phyloP scores from a whole-genome alignment of 1,284 basidiomycete species.

The Leccinum olivaceoglutinosum region DNA sequence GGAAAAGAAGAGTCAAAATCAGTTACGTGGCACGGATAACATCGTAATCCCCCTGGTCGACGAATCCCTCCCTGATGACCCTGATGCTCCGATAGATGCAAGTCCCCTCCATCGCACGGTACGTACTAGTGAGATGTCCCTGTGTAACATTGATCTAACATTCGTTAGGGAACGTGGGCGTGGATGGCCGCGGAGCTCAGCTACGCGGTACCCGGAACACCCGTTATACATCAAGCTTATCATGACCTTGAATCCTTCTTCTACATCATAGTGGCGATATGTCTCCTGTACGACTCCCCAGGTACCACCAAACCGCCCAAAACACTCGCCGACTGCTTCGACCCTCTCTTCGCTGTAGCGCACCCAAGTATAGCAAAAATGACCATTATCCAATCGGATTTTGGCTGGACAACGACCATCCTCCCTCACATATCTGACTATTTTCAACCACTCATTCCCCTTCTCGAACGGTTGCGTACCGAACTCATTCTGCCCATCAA shows the following conservation, averaged over 20 bases:
- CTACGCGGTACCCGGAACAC: neutral
- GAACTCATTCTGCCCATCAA: neutral
- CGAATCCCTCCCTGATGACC: neutral
- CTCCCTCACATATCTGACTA: neutral
- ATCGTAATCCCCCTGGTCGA: neutral
- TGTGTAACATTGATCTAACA: neutral
- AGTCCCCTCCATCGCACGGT: slow-evolving; percentile 1
- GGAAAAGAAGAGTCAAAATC: neutral
- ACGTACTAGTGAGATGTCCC: neutral
- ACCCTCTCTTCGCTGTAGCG: neutral
- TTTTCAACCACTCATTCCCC: neutral
- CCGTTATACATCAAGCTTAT: neutral
- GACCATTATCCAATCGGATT: neutral
- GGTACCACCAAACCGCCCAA: neutral
- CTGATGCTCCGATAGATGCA: neutral
- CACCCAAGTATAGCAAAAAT: neutral
- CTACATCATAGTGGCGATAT: neutral
- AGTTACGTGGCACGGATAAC: neutral
- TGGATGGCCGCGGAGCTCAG: slow-evolving; percentile 12
- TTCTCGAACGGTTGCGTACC: neutral
- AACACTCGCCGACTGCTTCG: neutral
- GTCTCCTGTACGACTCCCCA: neutral
- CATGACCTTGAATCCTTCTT: neutral
- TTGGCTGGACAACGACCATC: neutral
- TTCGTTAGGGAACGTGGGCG: slow-evolving; percentile 3